Evolutionary conservation across 2,329 filamentous ascomycete genomes (phyloP).

Genomic region (Ophiostoma sp.): DNA sequence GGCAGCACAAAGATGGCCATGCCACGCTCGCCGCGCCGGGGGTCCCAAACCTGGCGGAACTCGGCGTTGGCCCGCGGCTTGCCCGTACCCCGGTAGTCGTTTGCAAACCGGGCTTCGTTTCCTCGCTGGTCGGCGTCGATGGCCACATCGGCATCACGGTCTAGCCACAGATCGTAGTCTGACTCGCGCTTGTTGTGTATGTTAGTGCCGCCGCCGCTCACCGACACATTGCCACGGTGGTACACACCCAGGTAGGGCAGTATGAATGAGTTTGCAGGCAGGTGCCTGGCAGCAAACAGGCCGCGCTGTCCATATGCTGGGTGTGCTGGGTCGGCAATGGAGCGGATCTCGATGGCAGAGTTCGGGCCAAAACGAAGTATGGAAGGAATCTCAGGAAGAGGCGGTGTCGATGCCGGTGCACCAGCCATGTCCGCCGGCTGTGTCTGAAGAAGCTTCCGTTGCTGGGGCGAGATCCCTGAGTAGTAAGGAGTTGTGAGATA

Average conservation of each 20-base stretch:
- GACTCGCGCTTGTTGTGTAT: slow-evolving; percentile 38
- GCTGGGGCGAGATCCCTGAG: slow-evolving; percentile 41
- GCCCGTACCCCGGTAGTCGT: slow-evolving; percentile 58
- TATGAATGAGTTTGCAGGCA: slow-evolving; percentile 52
- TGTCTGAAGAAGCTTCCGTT: slow-evolving; percentile 38
- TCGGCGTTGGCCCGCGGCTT: slow-evolving; percentile 48
- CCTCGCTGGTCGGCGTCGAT: slow-evolving; percentile 54
- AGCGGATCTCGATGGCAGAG: slow-evolving; percentile 48
- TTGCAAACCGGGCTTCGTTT: slow-evolving; percentile 62
- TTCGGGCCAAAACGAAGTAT: slow-evolving; percentile 38
- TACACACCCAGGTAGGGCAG: slow-evolving; percentile 58
- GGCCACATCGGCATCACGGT: slow-evolving; percentile 50
- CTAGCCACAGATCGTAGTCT: slow-evolving; percentile 62
- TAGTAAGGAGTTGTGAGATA: slow-evolving; percentile 50
- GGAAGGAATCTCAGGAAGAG: slow-evolving; percentile 23
- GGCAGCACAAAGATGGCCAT: slow-evolving; percentile 55
- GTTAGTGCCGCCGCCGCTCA: slow-evolving; percentile 31
- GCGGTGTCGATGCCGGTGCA: not conserved
- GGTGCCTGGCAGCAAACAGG: slow-evolving; percentile 52
- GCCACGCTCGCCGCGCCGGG: slow-evolving; percentile 44
- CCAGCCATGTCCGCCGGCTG: slow-evolving; percentile 26
- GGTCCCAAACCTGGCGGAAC: slow-evolving; percentile 55
- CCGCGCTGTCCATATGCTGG: slow-evolving; percentile 55
- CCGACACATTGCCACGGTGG: slow-evolving; percentile 39
- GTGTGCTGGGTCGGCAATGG: slow-evolving; percentile 47